These are phyloP conservation scores for Russula virescens DNA, from an alignment of 768 basidiomycete genomes.

Conservation along the genomic window DNA sequence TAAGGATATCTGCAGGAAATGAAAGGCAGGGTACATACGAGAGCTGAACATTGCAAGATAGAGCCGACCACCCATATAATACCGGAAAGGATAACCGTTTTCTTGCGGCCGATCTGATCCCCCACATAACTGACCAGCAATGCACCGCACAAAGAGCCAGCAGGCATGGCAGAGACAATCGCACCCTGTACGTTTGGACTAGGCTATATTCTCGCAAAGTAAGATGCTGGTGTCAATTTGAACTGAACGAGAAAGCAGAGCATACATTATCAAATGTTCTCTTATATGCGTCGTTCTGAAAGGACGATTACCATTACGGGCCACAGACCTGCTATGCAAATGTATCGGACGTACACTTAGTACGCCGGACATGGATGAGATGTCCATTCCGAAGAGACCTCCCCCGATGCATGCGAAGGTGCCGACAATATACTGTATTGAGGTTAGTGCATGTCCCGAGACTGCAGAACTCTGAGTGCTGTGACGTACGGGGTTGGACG, in stretches of 20 bases:
- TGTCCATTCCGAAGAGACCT: conserved; percentile 74
- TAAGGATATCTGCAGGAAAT: neutral
- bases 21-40: conserved; percentile 30
- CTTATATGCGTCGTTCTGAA: conserved; percentile 34
- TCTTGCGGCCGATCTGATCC: conserved; percentile 60
- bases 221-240: neutral
- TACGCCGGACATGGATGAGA: conserved; percentile 78
- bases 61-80: conserved; percentile 69
- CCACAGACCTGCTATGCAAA: neutral
- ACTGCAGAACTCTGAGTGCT: neutral
- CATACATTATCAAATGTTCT: conserved; percentile 29
- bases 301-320: neutral
- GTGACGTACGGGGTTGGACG: conserved; percentile 47
- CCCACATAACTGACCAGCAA: conserved; percentile 58
- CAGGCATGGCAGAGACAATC: conserved; percentile 77
- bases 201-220: conserved; percentile 32
- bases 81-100: conserved; percentile 59
- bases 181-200: conserved; percentile 55
- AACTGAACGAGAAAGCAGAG: neutral
- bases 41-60: conserved; percentile 60
- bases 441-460: neutral
- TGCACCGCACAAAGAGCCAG: conserved; percentile 65
- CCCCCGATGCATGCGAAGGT: conserved; percentile 80
- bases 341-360: conserved; percentile 40
- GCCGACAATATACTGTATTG: conserved; percentile 61